Evolutionary conservation across 2,329 filamentous ascomycete species (phyloP).

Genomic region (Talaromyces sp.): DNA sequence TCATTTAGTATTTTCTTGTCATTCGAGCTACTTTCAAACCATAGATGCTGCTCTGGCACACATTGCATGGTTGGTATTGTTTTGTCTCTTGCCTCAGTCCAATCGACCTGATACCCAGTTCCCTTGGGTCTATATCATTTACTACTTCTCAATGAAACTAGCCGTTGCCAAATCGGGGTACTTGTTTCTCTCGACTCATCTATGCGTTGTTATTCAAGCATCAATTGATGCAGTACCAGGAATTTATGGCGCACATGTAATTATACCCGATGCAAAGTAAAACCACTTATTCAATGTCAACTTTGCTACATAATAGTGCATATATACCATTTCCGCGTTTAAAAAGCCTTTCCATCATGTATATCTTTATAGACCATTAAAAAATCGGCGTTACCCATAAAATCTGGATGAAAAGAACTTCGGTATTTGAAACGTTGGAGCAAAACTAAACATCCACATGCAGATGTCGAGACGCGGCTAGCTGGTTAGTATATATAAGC

Average conservation of each 20-base stretch:
- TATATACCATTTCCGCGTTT: not conserved
- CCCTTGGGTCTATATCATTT: not conserved
- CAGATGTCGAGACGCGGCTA: no score
- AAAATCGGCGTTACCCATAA: not conserved
- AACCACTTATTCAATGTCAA: not conserved
- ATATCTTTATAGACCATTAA: not conserved
- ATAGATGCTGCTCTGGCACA: not conserved
- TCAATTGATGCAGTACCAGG: not conserved
- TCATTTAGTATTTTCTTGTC: not conserved
- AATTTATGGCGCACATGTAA: not conserved
- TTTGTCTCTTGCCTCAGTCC: not conserved
- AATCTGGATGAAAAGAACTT: not conserved
- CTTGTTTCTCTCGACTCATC: not conserved
- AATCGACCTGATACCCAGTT: not conserved
- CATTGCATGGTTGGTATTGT: not conserved
- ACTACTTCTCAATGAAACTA: not conserved
- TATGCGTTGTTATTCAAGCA: not conserved
- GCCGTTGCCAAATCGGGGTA: not conserved
- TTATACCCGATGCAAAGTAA: not conserved
- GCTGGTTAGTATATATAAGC: no score
- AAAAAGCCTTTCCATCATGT: not conserved
- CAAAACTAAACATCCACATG: no score
- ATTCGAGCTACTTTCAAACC: not conserved
- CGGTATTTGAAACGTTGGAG: no score
- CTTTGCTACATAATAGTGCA: no score